phyloP scores from a whole-genome alignment of 2,329 filamentous ascomycete genomes.

The Byssothecium circinans region DNA sequence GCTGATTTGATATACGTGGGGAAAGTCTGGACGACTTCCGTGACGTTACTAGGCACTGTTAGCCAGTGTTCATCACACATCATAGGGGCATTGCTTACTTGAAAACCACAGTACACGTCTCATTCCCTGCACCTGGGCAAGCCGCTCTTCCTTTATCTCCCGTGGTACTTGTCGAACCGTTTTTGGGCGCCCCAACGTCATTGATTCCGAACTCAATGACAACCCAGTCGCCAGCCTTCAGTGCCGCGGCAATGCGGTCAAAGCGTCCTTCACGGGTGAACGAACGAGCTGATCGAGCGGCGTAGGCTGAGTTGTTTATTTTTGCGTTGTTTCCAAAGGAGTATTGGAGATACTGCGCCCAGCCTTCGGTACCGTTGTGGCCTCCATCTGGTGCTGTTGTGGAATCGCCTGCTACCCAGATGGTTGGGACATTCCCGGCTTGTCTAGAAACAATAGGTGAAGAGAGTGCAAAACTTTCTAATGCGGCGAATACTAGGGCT shows the following conservation, averaged over 20 bases:
- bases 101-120: slow-evolving; percentile 56
- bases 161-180: slow-evolving; percentile 55
- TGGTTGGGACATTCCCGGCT: background rate
- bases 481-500: background rate
- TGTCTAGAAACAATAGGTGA: background rate
- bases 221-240: slow-evolving; percentile 62
- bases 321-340: slow-evolving; percentile 46
- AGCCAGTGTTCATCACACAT: background rate
- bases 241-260: slow-evolving; percentile 53
- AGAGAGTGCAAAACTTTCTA: background rate
- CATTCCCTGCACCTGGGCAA: slow-evolving; percentile 55
- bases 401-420: slow-evolving; percentile 58
- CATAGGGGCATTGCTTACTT: slow-evolving; percentile 9
- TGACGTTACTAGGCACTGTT: slow-evolving; percentile 37
- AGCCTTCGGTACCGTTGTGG: slow-evolving; percentile 48
- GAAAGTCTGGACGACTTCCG: slow-evolving; percentile 62
- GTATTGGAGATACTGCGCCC: slow-evolving; percentile 61
- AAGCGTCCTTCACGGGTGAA: slow-evolving; percentile 68
- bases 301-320: slow-evolving; percentile 65
- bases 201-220: slow-evolving; percentile 72
- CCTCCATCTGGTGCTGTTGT: slow-evolving; percentile 57
- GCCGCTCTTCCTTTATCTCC: slow-evolving; percentile 63
- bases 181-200: slow-evolving; percentile 44
- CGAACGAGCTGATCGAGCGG: slow-evolving; percentile 65
- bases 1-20: slow-evolving; percentile 61